Base-by-base conservation (phyloP, 768 basidiomycete genomes). In the Hysterangium stoloniferum region DNA sequence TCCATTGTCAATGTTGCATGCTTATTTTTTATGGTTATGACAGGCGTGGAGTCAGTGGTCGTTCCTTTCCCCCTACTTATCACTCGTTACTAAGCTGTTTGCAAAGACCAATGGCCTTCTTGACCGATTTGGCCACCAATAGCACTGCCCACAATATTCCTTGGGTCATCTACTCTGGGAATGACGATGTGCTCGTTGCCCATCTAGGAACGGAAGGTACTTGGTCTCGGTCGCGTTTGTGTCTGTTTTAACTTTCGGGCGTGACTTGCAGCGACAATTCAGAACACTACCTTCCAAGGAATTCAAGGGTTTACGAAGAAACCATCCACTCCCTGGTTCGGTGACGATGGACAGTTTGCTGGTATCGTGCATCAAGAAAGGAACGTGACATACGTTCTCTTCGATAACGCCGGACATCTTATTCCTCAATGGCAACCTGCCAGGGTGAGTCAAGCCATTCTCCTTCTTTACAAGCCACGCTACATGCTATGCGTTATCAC, bases 31-130 rank as follows among this genome's bases (percentile, higher is more conserved):
- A 27, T 25, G 28, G 41, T n/a, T 31, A 20, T 41, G 41, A 5
- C 24, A 71, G 71, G 69, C 38, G 17, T 59, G 6, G 67, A 57
- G 71, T 71, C 55, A 34, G 70, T 59, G 28, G 17, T 31, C n/a
- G n/a, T n/a, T n/a, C 41, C 4, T 9, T 28, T n/a, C 33, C 9
- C 7, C 4, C 22, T 15, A 13, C 32, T 3, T 12, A 24, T 1
- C 15, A 13, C 17, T 22, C 2, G 8, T 52, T 15, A 27, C 15
- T 28, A 1, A 20, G 6, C 13, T 53, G n/a, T n/a, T 5, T 41
- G 20, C 25, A 19, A n/a, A 48, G 47, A 22, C 32, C 47, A 17
- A 7, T 6, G 19, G 47, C 37, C 24, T 48, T 48, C 34, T 37
- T 48, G 1, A 24, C 47, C 13, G 47, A 48, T 1, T 25, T 48